Percentiles rank a stretch among this genome's conserved stretches.
Evolutionary conservation across 2,329 filamentous ascomycete genomes (phyloP).

Genomic region (Talaromyces rugulosus): DNA sequence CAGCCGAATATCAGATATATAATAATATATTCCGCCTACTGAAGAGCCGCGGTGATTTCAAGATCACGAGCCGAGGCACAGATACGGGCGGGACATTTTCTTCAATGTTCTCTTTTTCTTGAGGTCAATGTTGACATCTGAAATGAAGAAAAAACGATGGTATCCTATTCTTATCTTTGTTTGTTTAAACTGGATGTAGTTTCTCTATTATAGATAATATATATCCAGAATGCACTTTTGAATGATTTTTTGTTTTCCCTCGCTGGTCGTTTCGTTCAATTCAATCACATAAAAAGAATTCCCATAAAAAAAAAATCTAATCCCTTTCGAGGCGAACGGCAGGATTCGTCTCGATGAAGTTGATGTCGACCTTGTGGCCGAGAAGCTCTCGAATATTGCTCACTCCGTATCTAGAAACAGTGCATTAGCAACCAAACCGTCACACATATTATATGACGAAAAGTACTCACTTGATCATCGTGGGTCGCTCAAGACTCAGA

Average conservation of each 20-base stretch:
- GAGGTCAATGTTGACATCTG: not conserved
- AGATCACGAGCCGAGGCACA: constrained; percentile 60
- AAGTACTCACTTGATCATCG: constrained; percentile 83
- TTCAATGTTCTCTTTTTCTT: not conserved
- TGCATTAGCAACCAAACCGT: constrained; percentile 7
- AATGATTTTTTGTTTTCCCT: not conserved
- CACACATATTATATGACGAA: not conserved
- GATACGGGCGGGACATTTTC: constrained; percentile 61
- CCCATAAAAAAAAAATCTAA: constrained; percentile 38
- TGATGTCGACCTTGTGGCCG: constrained; percentile 91
- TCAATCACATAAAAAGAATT: constrained; percentile 3
- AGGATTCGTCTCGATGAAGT: constrained; percentile 86
- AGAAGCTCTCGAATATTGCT: constrained; percentile 89
- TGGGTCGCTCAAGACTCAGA: constrained; percentile 84
- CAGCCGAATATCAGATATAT: constrained; percentile 31
- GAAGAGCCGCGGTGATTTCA: constrained; percentile 58
- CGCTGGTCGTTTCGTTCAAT: constrained; percentile 15
- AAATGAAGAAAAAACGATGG: not conserved
- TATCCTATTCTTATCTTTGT: not conserved
- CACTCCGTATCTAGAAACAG: constrained; percentile 55
- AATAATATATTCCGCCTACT: constrained; percentile 42
- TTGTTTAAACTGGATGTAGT: not conserved
- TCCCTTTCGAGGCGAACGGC: constrained; percentile 87
- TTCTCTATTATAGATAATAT: not conserved
- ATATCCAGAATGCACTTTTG: not conserved